Conservation (phyloP, 768 basidiomycete species). For the Boletus bicolor region DNA sequence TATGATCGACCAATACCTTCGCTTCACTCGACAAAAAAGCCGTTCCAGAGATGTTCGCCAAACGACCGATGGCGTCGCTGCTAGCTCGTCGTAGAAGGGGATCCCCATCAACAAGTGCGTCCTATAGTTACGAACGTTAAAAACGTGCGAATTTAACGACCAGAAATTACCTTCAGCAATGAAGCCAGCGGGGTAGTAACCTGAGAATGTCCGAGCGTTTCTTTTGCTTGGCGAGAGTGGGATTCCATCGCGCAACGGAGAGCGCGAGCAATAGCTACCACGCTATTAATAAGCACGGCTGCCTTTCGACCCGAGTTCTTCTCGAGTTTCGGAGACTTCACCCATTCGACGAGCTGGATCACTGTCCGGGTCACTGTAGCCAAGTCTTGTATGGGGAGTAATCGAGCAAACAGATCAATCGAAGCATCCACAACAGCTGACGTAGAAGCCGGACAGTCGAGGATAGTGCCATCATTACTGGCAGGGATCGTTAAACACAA, state of each 20-base stretch:
- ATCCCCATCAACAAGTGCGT: slow-evolving; percentile 79
- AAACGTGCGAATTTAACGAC: slow-evolving; percentile 7
- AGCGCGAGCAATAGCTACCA: slow-evolving; percentile 68
- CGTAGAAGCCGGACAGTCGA: slow-evolving; percentile 69
- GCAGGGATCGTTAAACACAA: slow-evolving; percentile 53
- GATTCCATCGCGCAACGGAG: slow-evolving; percentile 54
- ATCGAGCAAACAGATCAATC: slow-evolving; percentile 77
- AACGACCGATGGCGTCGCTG: slow-evolving; percentile 85
- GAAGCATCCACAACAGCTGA: slow-evolving; percentile 87
- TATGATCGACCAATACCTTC: slow-evolving; percentile 88
- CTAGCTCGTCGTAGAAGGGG: slow-evolving; percentile 69
- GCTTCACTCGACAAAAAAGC: slow-evolving; percentile 82
- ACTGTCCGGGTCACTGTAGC: slow-evolving; percentile 52
- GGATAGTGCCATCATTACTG: slow-evolving; percentile 42
- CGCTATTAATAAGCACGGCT: slow-evolving; percentile 78
- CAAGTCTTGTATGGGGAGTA: slow-evolving; percentile 78
- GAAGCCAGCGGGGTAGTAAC: slow-evolving; percentile 60
- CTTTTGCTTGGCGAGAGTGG: slow-evolving; percentile 56
- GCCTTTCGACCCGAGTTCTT: slow-evolving; percentile 83
- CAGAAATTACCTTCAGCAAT: slow-evolving; percentile 68
- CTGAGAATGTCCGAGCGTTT: slow-evolving; percentile 63
- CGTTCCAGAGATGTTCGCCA: slow-evolving; percentile 80
- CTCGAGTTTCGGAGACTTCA: slow-evolving; percentile 76
- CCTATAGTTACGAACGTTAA: slow-evolving; percentile 39
- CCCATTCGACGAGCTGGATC: slow-evolving; percentile 58